Evolutionary conservation across 1,284 basidiomycete genomes (phyloP).

Genomic region (Mrakiaceae sp.): DNA sequence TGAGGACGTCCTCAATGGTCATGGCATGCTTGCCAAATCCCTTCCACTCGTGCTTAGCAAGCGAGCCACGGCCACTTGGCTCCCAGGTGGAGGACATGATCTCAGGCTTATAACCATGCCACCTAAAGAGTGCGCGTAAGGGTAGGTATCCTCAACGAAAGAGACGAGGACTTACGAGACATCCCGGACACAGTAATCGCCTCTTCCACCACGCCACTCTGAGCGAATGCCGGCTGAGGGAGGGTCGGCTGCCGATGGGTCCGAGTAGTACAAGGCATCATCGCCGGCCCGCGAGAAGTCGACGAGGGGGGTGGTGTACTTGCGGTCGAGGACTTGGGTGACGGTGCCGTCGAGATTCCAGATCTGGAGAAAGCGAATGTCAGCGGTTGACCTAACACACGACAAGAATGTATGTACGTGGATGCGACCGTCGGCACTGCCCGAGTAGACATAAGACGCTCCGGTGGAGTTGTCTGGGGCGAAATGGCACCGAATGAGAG

Average conservation of each 20-base stretch:
- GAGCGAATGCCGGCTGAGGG: constrained; percentile 9
- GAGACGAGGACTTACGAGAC: constrained; percentile 38
- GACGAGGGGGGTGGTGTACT: constrained; percentile 39
- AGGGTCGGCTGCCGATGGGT: constrained; percentile 29
- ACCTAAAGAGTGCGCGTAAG: background rate
- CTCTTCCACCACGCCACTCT: background rate
- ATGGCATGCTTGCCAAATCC: constrained; percentile 34
- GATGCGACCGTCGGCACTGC: constrained; percentile 67
- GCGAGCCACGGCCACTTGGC: constrained; percentile 45
- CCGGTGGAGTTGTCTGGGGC: constrained; percentile 85
- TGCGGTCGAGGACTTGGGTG: constrained; percentile 73
- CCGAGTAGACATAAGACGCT: constrained; percentile 85
- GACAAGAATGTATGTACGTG: constrained; percentile 45
- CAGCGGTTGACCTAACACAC: constrained; percentile 12
- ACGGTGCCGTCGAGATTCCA: constrained; percentile 86
- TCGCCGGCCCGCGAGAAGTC: background rate
- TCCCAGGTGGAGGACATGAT: constrained; percentile 89
- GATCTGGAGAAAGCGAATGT: constrained; percentile 45
- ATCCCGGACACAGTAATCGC: constrained; percentile 51
- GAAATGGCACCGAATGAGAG: constrained; percentile 92
- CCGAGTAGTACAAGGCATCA: constrained; percentile 22
- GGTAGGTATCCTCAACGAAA: too few species aligned
- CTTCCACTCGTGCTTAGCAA: constrained; percentile 91
- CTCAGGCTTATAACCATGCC: constrained; percentile 54
- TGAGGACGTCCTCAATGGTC: constrained; percentile 10